Evolutionary conservation across 2,329 filamentous ascomycete genomes (phyloP).

Genomic region (Fusarium sp.): DNA sequence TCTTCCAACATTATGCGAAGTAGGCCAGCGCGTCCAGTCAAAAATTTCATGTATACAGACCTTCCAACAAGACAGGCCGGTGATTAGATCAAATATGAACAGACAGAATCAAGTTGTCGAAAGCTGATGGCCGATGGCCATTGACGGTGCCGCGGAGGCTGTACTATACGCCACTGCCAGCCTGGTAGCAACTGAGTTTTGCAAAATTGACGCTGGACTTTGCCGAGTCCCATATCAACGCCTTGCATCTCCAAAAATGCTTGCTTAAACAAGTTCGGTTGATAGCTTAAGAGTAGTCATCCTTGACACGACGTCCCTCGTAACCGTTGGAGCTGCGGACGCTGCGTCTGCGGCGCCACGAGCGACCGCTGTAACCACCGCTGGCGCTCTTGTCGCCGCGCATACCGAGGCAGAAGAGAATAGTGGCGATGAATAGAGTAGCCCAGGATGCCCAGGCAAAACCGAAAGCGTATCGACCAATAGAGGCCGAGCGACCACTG

Average conservation of each 20-base stretch:
- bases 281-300: conserved; percentile 69
- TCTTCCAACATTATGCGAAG: conserved; percentile 8
- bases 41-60: conserved; percentile 16
- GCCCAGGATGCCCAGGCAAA: conserved; percentile 81
- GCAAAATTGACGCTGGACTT: background rate
- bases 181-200: background rate
- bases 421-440: conserved; percentile 71
- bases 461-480: conserved; percentile 77
- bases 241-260: background rate
- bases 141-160: background rate
- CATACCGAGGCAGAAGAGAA: conserved; percentile 75
- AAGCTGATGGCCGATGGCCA: background rate
- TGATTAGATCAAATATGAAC: conserved; percentile 14
- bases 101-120: conserved; percentile 10
- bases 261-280: background rate
- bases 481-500: conserved; percentile 64
- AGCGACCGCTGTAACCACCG: conserved; percentile 47
- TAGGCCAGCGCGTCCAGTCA: background rate
- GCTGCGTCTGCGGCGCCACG: conserved; percentile 49
- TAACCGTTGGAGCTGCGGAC: conserved; percentile 53
- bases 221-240: background rate
- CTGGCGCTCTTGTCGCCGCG: conserved; percentile 58
- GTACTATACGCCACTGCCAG: background rate
- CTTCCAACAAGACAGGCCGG: background rate
- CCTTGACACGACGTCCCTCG: conserved; percentile 71